Percentiles rank a stretch among this genome's conserved stretches.
Conservation (phyloP, 1,139 yeast species). For the Saccharomyces hybrid region DNA sequence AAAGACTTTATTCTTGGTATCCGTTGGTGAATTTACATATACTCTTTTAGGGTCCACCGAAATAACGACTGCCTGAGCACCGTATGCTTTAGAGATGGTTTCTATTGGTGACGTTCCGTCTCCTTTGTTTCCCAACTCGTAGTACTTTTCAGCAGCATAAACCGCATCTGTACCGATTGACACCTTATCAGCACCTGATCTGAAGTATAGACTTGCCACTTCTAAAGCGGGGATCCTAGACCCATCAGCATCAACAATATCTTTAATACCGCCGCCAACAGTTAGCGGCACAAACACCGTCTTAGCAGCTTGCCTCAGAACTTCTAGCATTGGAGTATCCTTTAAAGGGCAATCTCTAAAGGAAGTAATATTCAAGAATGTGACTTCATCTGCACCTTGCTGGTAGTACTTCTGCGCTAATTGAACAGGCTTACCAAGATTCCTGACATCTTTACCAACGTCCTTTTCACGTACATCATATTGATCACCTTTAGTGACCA, state of each 20-base stretch:
- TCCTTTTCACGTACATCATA: conserved; percentile 83
- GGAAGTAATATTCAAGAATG: conserved; percentile 88
- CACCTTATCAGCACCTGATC: conserved; percentile 95
- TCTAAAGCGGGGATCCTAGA: conserved; percentile 71
- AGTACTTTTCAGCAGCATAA: conserved; percentile 73
- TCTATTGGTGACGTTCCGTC: conserved; percentile 83
- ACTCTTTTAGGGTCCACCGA: conserved; percentile 92
- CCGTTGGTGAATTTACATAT: conserved; percentile 55
- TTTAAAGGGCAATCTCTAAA: conserved; percentile 86
- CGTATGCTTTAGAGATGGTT: conserved; percentile 82
- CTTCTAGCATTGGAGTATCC: conserved; percentile 93
- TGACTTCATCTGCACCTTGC: conserved; percentile 96
- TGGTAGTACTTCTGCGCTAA: conserved; percentile 80
- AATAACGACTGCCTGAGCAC: conserved; percentile 93
- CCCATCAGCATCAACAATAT: conserved; percentile 76
- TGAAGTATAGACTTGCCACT: conserved; percentile 83
- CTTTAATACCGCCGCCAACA: conserved; percentile 96
- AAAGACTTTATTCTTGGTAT: conserved; percentile 56
- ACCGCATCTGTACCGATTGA: conserved; percentile 98
- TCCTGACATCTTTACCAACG: conserved; percentile 55
- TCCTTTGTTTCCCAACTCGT: conserved; percentile 47
- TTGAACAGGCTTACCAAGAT: conserved; percentile 91
- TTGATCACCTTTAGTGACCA: conserved; percentile 96
- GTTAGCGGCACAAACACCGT: conserved; percentile 93
- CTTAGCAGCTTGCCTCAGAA: conserved; percentile 71